Conservation (phyloP, 1,139 yeast species). For the Zygosaccharomyces sapae region DNA sequence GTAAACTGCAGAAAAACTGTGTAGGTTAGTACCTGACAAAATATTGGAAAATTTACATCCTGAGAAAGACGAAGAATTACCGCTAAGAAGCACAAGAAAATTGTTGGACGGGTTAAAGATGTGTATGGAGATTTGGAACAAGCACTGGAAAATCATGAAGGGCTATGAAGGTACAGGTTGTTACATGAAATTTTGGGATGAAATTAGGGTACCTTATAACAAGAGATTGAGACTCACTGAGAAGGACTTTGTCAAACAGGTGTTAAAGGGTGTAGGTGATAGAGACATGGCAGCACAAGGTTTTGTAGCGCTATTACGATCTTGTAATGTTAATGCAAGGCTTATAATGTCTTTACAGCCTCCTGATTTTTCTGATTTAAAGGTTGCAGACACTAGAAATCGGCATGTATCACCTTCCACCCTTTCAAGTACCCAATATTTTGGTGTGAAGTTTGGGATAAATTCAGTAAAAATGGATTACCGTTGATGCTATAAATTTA, state of each 20-base stretch:
- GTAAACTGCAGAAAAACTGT: slow-evolving; percentile 41
- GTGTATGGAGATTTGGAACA: slow-evolving; percentile 59
- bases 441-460: slow-evolving; percentile 96
- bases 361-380: slow-evolving; percentile 65
- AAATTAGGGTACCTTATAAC: slow-evolving; percentile 37
- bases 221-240: slow-evolving; percentile 33
- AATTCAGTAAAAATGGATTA: slow-evolving; percentile 70
- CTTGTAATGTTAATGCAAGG: slow-evolving; percentile 69
- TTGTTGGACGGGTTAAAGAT: slow-evolving; percentile 71
- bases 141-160: slow-evolving; percentile 48
- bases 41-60: slow-evolving; percentile 49
- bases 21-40: slow-evolving; percentile 45
- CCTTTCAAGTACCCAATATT: slow-evolving; percentile 57
- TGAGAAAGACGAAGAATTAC: slow-evolving; percentile 36
- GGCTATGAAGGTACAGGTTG: slow-evolving; percentile 41
- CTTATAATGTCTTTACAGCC: slow-evolving; percentile 82
- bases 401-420: slow-evolving; percentile 9
- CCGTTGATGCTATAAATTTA: slow-evolving; percentile 73
- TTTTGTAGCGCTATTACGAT: slow-evolving; percentile 68
- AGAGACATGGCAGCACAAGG: slow-evolving; percentile 85
- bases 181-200: slow-evolving; percentile 56
- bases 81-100: slow-evolving; percentile 55
- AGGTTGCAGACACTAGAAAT: slow-evolving; percentile 9
- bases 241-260: slow-evolving; percentile 41
- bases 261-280: slow-evolving; percentile 56